Percentiles rank a stretch among this genome's conserved stretches.
phyloP scores from a whole-genome alignment of 176 grass and related monocot genomes.

The Phoenix roebelenii region DNA sequence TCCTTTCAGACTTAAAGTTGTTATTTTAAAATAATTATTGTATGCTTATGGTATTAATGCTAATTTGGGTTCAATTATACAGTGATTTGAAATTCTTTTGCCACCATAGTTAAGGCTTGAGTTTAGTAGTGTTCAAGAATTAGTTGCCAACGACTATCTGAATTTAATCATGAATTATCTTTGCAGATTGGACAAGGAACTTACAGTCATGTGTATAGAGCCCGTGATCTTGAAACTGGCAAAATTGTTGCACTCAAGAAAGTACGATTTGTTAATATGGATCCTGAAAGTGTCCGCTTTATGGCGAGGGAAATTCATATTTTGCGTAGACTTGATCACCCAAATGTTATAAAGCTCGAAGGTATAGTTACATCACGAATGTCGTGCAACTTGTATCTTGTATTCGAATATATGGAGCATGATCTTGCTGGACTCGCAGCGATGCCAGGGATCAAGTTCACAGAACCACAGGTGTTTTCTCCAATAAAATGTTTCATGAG shows the following conservation, averaged over 20 bases:
- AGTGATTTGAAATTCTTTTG: too few relatives aligned
- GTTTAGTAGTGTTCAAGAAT: too few relatives aligned
- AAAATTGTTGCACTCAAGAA: conserved; percentile 77
- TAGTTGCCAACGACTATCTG: too few relatives aligned
- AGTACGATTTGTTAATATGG: conserved; percentile 79
- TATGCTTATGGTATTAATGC: too few relatives aligned
- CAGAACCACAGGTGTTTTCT: conserved; percentile 47
- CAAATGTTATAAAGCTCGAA: conserved; percentile 87
- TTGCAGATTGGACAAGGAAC: conserved; percentile 88
- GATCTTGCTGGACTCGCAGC: conserved; percentile 72
- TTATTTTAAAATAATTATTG: too few relatives aligned
- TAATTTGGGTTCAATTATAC: too few relatives aligned
- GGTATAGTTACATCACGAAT: conserved; percentile 56
- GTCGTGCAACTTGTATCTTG: conserved; percentile 67
- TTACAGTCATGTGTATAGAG: conserved; percentile 82
- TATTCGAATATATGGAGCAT: conserved; percentile 90
- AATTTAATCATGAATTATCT: neutral
- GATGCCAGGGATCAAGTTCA: conserved; percentile 66
- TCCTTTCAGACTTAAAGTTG: too few relatives aligned
- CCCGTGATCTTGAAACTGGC: conserved; percentile 60
- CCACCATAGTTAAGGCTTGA: too few relatives aligned
- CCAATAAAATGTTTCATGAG: neutral
- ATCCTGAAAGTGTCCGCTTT: conserved; percentile 85
- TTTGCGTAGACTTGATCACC: conserved; percentile 63
- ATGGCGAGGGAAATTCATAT: conserved; percentile 85